A percentile compares a stretch with the other conserved stretches of the same genome.
Conservation (phyloP, 352 stramenopile species). For the Phytophthora capsici region DNA sequence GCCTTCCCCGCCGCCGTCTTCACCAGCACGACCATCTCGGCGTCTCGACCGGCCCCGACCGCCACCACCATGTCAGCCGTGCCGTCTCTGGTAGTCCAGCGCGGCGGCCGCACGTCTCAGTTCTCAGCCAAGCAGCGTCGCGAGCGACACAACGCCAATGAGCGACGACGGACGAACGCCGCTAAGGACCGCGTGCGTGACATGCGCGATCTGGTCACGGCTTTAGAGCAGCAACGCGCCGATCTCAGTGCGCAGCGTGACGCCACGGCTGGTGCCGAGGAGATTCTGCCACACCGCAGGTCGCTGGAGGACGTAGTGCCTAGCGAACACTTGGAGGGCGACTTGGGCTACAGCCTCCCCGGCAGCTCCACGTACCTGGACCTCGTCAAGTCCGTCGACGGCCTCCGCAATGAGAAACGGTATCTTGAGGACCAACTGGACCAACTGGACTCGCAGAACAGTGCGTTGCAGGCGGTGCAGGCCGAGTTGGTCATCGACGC, state of each 20-base stretch:
- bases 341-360: constrained; percentile 30
- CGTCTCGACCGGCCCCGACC: constrained; percentile 18
- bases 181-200: constrained; percentile 48
- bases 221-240: constrained; percentile 30
- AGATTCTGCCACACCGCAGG: constrained; percentile 30
- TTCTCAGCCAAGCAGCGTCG: constrained; percentile 54
- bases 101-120: constrained; percentile 42
- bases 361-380: constrained; percentile 46
- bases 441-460: constrained; percentile 53
- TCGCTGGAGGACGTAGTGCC: constrained; percentile 28
- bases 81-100: constrained; percentile 22
- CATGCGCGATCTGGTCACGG: constrained; percentile 45
- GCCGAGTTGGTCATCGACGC: constrained; percentile 36
- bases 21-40: constrained; percentile 41
- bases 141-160: constrained; percentile 55
- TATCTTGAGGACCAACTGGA: constrained; percentile 55
- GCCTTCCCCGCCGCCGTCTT: constrained; percentile 43
- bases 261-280: constrained; percentile 23
- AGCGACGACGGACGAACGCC: constrained; percentile 48
- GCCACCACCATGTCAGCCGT: background rate
- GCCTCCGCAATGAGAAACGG: constrained; percentile 46
- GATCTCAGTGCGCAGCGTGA: constrained; percentile 32
- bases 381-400: constrained; percentile 33
- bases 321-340: constrained; percentile 20
- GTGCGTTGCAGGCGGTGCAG: constrained; percentile 47